Evolutionary conservation across 768 basidiomycete species (phyloP).

Genomic region (Zangia roseola): DNA sequence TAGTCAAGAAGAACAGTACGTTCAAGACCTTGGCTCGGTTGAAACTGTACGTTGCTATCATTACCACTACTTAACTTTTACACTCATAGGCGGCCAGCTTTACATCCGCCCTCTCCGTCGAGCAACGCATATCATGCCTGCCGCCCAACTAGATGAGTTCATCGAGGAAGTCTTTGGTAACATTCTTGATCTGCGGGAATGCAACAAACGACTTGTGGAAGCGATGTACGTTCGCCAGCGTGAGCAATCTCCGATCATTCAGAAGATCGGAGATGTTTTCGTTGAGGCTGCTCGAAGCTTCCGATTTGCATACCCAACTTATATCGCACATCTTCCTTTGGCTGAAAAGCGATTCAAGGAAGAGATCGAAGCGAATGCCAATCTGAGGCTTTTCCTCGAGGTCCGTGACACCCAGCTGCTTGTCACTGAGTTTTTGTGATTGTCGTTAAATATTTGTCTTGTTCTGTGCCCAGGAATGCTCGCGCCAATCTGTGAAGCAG

Average conservation of each 20-base stretch:
- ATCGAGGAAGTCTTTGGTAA: slow-evolving; percentile 91
- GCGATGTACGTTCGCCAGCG: slow-evolving; percentile 80
- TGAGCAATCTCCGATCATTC: slow-evolving; percentile 81
- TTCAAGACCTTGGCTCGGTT: slow-evolving; percentile 82
- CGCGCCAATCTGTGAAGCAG: slow-evolving; percentile 48
- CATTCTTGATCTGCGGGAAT: slow-evolving; percentile 81
- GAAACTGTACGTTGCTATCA: slow-evolving; percentile 51
- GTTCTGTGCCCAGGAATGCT: slow-evolving; percentile 18
- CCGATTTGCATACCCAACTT: slow-evolving; percentile 79
- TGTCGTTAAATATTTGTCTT: slow-evolving; percentile 1
- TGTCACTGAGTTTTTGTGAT: neutral
- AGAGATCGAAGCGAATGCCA: slow-evolving; percentile 76
- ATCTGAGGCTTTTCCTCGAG: slow-evolving; percentile 85
- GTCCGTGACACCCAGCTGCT: slow-evolving; percentile 36
- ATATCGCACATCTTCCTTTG: slow-evolving; percentile 78
- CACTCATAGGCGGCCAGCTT: slow-evolving; percentile 32
- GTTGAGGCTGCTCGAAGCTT: slow-evolving; percentile 86
- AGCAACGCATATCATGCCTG: slow-evolving; percentile 57
- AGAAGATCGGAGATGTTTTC: slow-evolving; percentile 86
- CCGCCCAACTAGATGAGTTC: slow-evolving; percentile 69
- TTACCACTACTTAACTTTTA: slow-evolving; percentile 35
- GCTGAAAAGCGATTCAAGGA: slow-evolving; percentile 88
- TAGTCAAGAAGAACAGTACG: slow-evolving; percentile 83
- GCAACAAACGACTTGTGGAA: slow-evolving; percentile 80
- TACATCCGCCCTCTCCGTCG: slow-evolving; percentile 55